phyloP scores from a whole-genome alignment of 2,329 filamentous ascomycete genomes.

The Scedosporium minutisporum region DNA sequence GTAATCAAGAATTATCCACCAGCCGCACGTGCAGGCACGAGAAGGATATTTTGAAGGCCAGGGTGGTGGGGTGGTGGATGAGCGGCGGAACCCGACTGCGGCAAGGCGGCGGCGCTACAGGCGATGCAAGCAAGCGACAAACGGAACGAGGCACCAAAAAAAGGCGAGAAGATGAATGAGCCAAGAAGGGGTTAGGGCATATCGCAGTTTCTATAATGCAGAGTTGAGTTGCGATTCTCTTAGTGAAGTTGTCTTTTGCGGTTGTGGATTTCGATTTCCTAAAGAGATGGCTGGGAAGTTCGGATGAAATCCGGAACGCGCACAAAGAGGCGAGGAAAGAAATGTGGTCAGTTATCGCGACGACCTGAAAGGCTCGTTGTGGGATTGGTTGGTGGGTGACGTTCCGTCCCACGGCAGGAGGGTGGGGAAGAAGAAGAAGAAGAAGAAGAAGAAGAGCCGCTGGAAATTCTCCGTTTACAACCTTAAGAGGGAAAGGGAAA shows the following conservation, averaged over 20 bases:
- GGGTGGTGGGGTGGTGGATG: too few relatives aligned
- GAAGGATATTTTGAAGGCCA: too few relatives aligned
- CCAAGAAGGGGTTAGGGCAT: not conserved
- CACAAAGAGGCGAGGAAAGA: not conserved
- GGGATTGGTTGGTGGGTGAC: conserved; percentile 4
- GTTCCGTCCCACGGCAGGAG: conserved; percentile 3
- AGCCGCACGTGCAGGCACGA: too few relatives aligned
- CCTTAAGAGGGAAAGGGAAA: not conserved
- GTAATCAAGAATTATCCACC: too few relatives aligned
- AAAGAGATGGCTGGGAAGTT: not conserved
- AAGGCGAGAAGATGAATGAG: not conserved
- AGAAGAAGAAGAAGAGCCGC: not conserved
- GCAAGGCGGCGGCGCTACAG: not conserved
- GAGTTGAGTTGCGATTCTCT: not conserved
- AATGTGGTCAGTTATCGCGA: conserved; percentile 2
- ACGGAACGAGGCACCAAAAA: not conserved
- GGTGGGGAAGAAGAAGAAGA: not conserved
- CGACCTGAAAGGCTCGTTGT: not conserved
- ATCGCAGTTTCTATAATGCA: not conserved
- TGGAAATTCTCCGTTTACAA: conserved; percentile 2
- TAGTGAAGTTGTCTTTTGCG: not conserved
- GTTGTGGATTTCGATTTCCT: not conserved
- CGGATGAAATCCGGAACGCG: conserved; percentile 1
- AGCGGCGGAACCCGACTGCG: too few relatives aligned
- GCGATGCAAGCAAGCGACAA: not conserved